phyloP scores from a whole-genome alignment of 2,329 filamentous ascomycete genomes.

The Pseudocercospora crystallina region DNA sequence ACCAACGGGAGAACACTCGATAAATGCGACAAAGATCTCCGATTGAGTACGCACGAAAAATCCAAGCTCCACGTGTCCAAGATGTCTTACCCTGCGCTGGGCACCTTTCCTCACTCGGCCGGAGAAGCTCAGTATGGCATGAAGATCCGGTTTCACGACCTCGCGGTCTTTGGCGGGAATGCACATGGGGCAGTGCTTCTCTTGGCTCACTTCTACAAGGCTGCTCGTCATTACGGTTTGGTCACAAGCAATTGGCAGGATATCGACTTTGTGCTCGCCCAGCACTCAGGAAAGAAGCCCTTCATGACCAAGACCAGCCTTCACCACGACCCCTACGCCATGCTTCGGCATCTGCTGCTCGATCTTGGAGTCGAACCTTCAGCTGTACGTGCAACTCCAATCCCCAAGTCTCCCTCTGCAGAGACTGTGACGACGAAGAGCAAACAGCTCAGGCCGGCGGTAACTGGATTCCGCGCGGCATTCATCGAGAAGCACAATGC shows the following conservation, averaged over 20 bases:
- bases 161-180: neutral
- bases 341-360: neutral
- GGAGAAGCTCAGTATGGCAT: neutral
- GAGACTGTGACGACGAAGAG: neutral
- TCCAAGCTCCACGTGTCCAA: neutral
- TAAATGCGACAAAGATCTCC: neutral
- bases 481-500: neutral
- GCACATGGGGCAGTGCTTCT: neutral
- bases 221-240: neutral
- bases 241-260: neutral
- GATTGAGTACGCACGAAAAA: neutral
- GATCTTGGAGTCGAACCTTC: neutral
- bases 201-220: slow-evolving; percentile 4
- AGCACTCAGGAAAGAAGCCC: neutral
- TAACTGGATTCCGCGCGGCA: neutral
- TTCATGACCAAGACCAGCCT: slow-evolving; percentile 5
- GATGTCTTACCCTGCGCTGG: neutral
- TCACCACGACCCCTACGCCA: neutral
- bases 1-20: neutral
- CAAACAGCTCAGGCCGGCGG: neutral
- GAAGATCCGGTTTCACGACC: neutral
- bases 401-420: neutral
- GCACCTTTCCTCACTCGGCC: neutral
- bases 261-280: slow-evolving; percentile 2
- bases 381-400: neutral